A percentile compares a stretch with the other conserved stretches of the same genome.
phyloP scores from a whole-genome alignment of 2,329 filamentous ascomycete genomes.

The Incumbomyces delicatus region DNA sequence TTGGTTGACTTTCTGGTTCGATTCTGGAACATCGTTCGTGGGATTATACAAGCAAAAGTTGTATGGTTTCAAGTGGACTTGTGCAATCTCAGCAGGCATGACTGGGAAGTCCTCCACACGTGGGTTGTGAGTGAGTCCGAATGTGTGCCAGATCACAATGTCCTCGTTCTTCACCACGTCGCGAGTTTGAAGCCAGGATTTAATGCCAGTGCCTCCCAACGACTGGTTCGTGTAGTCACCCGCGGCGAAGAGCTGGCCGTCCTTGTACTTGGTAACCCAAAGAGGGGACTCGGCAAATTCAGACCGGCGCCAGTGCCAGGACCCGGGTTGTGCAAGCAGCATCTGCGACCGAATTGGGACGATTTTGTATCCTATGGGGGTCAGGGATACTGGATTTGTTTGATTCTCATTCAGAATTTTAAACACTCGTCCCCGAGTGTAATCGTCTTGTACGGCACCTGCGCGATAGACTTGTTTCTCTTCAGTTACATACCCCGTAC shows the following conservation, averaged over 20 bases:
- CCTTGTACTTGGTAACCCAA: slow-evolving; percentile 45
- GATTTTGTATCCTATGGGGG: slow-evolving; percentile 42
- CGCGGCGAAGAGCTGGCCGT: slow-evolving; percentile 43
- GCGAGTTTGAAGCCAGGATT: slow-evolving; percentile 29
- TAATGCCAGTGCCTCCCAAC: slow-evolving; percentile 29
- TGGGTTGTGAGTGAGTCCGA: slow-evolving; percentile 39
- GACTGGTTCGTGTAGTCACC: slow-evolving; percentile 44
- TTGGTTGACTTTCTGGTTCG: too few species aligned
- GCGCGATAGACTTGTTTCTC: too few species aligned
- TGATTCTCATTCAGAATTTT: slow-evolving; percentile 43
- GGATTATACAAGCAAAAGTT: too few species aligned
- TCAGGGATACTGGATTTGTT: slow-evolving; percentile 37
- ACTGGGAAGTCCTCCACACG: slow-evolving; percentile 11
- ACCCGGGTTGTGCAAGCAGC: slow-evolving; percentile 37
- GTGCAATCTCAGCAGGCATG: too few species aligned
- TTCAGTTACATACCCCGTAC: slow-evolving; percentile 26
- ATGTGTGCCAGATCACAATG: slow-evolving; percentile 37
- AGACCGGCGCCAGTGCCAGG: slow-evolving; percentile 38
- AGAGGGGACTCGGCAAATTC: slow-evolving; percentile 45
- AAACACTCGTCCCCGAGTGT: slow-evolving; percentile 32
- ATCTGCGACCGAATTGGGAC: slow-evolving; percentile 40
- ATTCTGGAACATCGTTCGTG: too few species aligned
- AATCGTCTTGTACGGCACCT: too few species aligned
- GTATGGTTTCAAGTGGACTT: too few species aligned
- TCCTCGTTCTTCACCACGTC: slow-evolving; percentile 32